A percentile compares a stretch with the other conserved stretches of the same genome.
These are phyloP conservation scores for Delonix regia DNA, from an alignment of 306 rosid species.

Conservation along the genomic window DNA sequence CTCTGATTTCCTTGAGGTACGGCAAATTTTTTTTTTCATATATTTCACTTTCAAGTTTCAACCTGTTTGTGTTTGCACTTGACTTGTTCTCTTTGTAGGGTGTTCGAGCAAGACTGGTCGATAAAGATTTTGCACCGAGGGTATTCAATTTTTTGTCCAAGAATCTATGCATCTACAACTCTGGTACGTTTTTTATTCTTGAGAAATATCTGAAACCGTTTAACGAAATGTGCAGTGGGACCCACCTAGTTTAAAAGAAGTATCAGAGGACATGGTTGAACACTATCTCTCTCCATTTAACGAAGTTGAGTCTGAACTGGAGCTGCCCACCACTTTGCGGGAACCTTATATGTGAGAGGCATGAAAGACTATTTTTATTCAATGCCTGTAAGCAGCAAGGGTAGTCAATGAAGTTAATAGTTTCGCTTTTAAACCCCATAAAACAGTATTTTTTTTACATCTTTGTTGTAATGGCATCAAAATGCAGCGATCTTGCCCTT, in stretches of 20 bases:
- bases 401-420: constrained; percentile 32
- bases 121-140: constrained; percentile 93
- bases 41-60: constrained; percentile 13
- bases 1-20: constrained; percentile 82
- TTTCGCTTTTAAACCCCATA: constrained; percentile 4
- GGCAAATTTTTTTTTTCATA: constrained; percentile 6
- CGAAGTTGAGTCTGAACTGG: constrained; percentile 70
- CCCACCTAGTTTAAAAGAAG: constrained; percentile 72
- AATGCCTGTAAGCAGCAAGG: constrained; percentile 31
- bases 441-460: not conserved
- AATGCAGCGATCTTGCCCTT: constrained; percentile 20
- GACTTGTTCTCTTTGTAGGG: constrained; percentile 54
- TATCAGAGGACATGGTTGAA: constrained; percentile 84
- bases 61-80: constrained; percentile 21
- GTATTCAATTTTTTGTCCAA: constrained; percentile 44
- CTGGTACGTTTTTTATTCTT: not conserved
- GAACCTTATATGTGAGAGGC: constrained; percentile 72
- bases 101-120: constrained; percentile 81
- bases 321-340: constrained; percentile 72
- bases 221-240: constrained; percentile 73
- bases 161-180: not conserved
- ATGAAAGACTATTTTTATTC: not conserved
- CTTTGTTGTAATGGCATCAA: constrained; percentile 36
- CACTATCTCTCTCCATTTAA: constrained; percentile 57
- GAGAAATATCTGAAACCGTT: constrained; percentile 13